A percentile compares a stretch with the other conserved stretches of the same genome.
Conservation (phyloP, 192 early-diverging fungal genomes). For the Powellomyces hirtus region DNA sequence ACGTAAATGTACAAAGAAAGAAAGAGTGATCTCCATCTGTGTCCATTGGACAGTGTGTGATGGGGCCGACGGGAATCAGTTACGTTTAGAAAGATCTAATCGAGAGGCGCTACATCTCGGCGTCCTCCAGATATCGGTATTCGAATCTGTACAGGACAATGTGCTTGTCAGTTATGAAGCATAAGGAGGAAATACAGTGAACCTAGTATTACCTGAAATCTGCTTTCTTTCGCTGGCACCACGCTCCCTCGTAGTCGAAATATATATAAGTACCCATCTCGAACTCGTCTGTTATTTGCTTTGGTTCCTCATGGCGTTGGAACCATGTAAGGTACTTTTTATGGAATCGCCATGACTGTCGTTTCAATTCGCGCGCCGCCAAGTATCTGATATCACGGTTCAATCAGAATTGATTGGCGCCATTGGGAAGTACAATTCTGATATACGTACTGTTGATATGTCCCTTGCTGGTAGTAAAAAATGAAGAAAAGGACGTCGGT, state of each 20-base stretch:
- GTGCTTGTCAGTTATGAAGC: not conserved
- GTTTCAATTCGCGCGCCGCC: constrained; percentile 92
- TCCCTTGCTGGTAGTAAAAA: constrained; percentile 96
- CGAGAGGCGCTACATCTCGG: constrained; percentile 38
- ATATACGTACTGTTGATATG: constrained; percentile 86
- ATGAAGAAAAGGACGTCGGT: constrained; percentile 96
- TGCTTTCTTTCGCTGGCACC: constrained; percentile 95
- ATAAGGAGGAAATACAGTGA: not conserved
- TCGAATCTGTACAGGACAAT: constrained; percentile 14
- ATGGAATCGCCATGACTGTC: constrained; percentile 97
- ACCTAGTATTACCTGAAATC: constrained; percentile 71
- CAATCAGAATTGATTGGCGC: constrained; percentile 22
- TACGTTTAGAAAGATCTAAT: too few species aligned
- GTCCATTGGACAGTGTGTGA: too few species aligned
- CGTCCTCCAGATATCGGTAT: constrained; percentile 30
- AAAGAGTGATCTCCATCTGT: too few species aligned
- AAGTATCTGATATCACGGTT: constrained; percentile 58
- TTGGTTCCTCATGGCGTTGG: constrained; percentile 96
- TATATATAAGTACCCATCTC: constrained; percentile 98
- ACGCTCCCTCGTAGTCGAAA: constrained; percentile 96
- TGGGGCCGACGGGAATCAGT: too few species aligned
- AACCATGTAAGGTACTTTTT: constrained; percentile 99
- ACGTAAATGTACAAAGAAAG: too few species aligned
- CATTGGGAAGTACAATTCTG: not conserved
- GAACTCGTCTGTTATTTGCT: constrained; percentile 92